phyloP scores from a whole-genome alignment of 2,329 filamentous ascomycete genomes.

The Monosporascus sp. region DNA sequence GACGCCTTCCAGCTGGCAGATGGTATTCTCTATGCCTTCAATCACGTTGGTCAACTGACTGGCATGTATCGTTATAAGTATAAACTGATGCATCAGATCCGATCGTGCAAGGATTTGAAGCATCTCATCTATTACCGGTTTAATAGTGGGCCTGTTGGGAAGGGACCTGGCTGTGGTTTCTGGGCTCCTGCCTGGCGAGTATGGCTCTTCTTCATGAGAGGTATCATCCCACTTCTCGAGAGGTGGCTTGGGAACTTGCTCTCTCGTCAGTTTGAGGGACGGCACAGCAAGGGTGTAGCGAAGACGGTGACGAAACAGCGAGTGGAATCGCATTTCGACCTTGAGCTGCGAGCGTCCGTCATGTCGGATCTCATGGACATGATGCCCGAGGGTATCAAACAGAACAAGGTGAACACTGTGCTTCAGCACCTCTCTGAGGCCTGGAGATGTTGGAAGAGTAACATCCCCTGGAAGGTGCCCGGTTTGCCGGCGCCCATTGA shows the following conservation, averaged over 20 bases:
- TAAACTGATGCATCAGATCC: constrained; percentile 99
- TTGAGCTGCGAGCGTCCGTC: constrained; percentile 93
- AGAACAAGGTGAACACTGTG: constrained; percentile 98
- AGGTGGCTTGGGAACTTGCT: constrained; percentile 96
- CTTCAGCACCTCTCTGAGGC: constrained; percentile 95
- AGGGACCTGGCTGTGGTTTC: constrained; percentile 96
- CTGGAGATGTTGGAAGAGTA: constrained; percentile 99
- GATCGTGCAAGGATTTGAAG: constrained; percentile 97
- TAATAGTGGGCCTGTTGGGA: constrained; percentile 93
- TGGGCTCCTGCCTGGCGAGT: constrained; percentile 99
- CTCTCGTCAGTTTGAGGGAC: constrained; percentile 95
- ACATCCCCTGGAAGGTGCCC: constrained; percentile 99
- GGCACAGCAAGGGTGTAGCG: constrained; percentile 96
- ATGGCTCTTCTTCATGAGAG: constrained; percentile 98
- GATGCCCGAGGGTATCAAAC: constrained; percentile 99
- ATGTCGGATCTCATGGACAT: constrained; percentile 99
- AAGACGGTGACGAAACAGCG: constrained; percentile 99
- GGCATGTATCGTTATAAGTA: constrained; percentile 99
- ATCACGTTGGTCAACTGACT: constrained; percentile 95
- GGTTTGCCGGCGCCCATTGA: constrained; percentile 94
- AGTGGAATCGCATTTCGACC: constrained; percentile 96
- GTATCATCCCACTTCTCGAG: constrained; percentile 93
- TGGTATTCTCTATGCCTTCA: constrained; percentile 98
- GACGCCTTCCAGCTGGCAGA: constrained; percentile 98
- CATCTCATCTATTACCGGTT: constrained; percentile 99